Evolutionary conservation across 2,329 filamentous ascomycete species (phyloP), one percentile per base, ranked within the genome.

Genomic region (Talaromyces sp.): DNA sequence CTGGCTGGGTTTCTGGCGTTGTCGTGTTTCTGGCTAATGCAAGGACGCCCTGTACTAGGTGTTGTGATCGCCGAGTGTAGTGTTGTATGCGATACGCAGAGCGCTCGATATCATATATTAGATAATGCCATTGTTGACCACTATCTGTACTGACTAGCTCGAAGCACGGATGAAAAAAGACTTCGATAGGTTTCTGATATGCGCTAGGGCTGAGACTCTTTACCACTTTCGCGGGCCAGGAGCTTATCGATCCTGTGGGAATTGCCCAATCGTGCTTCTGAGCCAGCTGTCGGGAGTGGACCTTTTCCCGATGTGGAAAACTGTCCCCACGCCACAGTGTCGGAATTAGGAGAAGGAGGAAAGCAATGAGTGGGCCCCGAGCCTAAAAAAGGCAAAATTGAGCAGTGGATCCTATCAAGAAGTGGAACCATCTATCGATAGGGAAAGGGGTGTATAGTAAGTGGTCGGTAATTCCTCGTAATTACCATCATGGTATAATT

Each of bases 41-140:
- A 60, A 60, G 58, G 58, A 52, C 9, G 44, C 44, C 23, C 25
- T 46, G 40, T 40, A 48, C 56, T 58, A 46, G 39, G 28, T n/a
- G 11, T 35, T 52, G 11, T 52, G 48, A 52, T 33, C 8, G 48
- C 25, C 48, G 16, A 14, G 28, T 33, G 9, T 50, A 14, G 5
- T 8, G 3, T 11, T n/a, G 46, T 6, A n/a, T 44, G 8, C 3
- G 40, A 23, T 44, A 28, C 21, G 40, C 12, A 18, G 44, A 25
- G 21, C 18, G 5, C 21, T 25, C 16, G 44, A n/a, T 28, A 28
- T 28, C 28, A 28, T 3, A 28, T 28, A n/a, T 6, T 31, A 28
- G 28, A 28, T 28, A n/a, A 14, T 31, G 46, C 25, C 16, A 28
- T n/a, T n/a, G 23, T 9, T 25, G 31, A 25, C 46, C 46, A 31